Conservation (phyloP, 1,139 yeast genomes). For the Pichia kudriavzevii region DNA sequence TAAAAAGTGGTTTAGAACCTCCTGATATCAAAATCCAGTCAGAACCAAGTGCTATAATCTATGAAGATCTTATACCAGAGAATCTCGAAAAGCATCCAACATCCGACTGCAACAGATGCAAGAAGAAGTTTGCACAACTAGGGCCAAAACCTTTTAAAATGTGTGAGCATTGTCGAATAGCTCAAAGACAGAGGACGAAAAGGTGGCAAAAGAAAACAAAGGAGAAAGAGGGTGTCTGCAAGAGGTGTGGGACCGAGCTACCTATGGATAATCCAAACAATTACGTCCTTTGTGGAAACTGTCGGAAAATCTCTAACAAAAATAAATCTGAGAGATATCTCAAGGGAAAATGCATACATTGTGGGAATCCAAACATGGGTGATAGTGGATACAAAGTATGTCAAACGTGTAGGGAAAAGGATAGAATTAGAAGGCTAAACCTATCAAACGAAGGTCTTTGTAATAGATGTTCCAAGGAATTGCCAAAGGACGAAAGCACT, state of each 20-base stretch:
- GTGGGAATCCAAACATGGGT: slow-evolving; percentile 47
- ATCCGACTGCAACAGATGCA: slow-evolving; percentile 46
- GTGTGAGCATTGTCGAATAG: slow-evolving; percentile 57
- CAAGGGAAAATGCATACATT: slow-evolving; percentile 60
- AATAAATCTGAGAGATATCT: slow-evolving; percentile 54
- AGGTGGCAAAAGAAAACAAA: slow-evolving; percentile 60
- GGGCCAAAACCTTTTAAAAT: slow-evolving; percentile 42
- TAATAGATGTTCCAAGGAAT: slow-evolving; percentile 49
- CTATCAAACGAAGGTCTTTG: slow-evolving; percentile 54
- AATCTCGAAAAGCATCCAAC: slow-evolving; percentile 12
- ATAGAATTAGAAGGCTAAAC: slow-evolving; percentile 47
- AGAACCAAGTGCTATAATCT: not conserved
- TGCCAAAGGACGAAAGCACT: slow-evolving; percentile 40
- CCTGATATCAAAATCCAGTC: not conserved
- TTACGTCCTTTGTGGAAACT: slow-evolving; percentile 52
- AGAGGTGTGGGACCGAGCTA: slow-evolving; percentile 52
- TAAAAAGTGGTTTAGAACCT: not conserved
- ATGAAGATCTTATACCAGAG: slow-evolving; percentile 5
- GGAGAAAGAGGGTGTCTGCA: slow-evolving; percentile 53
- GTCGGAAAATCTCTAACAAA: slow-evolving; percentile 47
- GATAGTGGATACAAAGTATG: slow-evolving; percentile 49
- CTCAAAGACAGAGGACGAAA: slow-evolving; percentile 54
- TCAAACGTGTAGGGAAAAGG: slow-evolving; percentile 54
- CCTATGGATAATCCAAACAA: slow-evolving; percentile 35
- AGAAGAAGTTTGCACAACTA: slow-evolving; percentile 47